phyloP scores from a whole-genome alignment of 202 grass and related monocot species.

The Carex arenaria region DNA sequence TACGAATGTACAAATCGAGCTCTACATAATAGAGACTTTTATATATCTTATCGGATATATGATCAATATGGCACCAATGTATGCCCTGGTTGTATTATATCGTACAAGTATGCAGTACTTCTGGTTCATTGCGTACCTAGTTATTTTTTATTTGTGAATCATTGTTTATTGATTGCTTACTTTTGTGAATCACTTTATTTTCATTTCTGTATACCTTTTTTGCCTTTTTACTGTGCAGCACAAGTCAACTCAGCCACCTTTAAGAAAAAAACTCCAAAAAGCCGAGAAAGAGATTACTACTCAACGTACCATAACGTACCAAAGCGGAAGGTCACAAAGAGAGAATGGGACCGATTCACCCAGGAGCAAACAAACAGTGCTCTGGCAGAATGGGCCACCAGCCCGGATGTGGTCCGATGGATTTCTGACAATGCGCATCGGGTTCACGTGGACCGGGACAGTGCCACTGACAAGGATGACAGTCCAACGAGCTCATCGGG shows the following conservation, averaged over 20 bases:
- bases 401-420: slow-evolving; percentile 74
- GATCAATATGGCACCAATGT: neutral
- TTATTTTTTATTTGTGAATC: neutral
- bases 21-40: neutral
- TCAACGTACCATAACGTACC: slow-evolving; percentile 77
- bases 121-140: neutral
- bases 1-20: neutral
- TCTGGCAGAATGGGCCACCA: slow-evolving; percentile 46
- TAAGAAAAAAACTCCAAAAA: slow-evolving; percentile 18
- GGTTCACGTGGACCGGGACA: slow-evolving; percentile 42
- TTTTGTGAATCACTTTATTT: neutral
- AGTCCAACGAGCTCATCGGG: slow-evolving; percentile 53
- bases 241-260: slow-evolving; percentile 24
- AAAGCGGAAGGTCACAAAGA: slow-evolving; percentile 52
- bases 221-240: slow-evolving; percentile 30
- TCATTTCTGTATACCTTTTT: neutral
- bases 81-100: neutral
- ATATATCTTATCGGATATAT: neutral
- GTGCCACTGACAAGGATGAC: slow-evolving; percentile 39
- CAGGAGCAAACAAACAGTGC: slow-evolving; percentile 58
- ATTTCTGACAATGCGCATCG: slow-evolving; percentile 71
- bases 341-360: slow-evolving; percentile 86
- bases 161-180: neutral
- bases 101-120: neutral
- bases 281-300: slow-evolving; percentile 57